Conservation (phyloP, 306 rosid species). For the Astragalus glycyphyllos region DNA sequence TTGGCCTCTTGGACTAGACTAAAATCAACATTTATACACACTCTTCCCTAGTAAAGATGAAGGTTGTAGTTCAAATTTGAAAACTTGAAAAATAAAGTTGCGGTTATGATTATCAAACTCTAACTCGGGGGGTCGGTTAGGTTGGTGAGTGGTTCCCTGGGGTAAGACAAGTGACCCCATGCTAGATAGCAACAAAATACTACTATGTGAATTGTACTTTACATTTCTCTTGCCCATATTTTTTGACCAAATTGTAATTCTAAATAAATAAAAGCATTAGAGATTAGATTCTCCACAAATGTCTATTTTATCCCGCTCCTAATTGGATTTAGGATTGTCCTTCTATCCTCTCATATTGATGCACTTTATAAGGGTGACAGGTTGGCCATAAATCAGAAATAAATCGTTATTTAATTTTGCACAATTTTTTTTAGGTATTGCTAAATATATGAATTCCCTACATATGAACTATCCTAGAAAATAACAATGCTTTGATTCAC, state of each 20-base stretch:
- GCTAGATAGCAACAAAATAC: slow-evolving; percentile 21
- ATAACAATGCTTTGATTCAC: no score
- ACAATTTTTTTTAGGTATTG: no score
- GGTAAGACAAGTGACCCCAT: slow-evolving; percentile 52
- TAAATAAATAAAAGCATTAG: neutral
- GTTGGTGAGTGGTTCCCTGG: slow-evolving; percentile 57
- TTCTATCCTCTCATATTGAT: neutral
- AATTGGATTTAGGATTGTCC: neutral
- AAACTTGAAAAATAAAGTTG: slow-evolving; percentile 2
- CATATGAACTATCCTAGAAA: no score
- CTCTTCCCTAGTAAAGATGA: neutral
- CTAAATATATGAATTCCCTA: no score
- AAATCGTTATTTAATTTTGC: neutral
- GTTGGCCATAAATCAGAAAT: neutral
- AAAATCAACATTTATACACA: no score
- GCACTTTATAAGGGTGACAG: neutral
- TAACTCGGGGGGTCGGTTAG: slow-evolving; percentile 25
- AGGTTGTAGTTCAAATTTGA: slow-evolving; percentile 31
- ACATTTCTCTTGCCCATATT: slow-evolving; percentile 11
- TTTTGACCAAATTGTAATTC: slow-evolving; percentile 8
- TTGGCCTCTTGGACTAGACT: no score
- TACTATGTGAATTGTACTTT: neutral
- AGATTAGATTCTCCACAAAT: neutral
- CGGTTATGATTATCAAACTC: neutral
- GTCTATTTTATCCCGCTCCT: no score